Evolutionary conservation across 768 basidiomycete species (phyloP), one percentile per base, ranked within the genome.

Genomic region (Tricholoma matsutake): DNA sequence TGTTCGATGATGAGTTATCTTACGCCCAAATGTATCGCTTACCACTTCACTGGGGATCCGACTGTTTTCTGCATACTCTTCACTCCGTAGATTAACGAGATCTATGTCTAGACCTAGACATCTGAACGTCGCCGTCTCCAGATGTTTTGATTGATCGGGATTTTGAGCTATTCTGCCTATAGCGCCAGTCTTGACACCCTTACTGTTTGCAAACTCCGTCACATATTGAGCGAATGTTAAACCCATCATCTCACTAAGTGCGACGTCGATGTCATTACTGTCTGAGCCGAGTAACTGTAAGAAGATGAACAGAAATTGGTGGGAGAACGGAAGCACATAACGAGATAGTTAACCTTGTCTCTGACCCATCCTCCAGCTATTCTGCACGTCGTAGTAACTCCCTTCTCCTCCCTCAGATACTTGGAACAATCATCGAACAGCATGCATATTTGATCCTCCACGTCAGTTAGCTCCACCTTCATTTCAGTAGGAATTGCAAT

Each of bases 361-460:
- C 97, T 81, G 49, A 98, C 97, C 97, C 97, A 99, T 18, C 97
- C 97, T 16, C 97, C 97, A 10, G 95, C 97, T 52, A 99, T 92
- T 65, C 97, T 83, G 71, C 96, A 96, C 1, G 84, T 81, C 0
- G 86, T 87, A 4, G 74, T 72, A 20, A 86, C 78, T 9, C 79
- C 81, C 55, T 84, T 79, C 34, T 82, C 78, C 59, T 77, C 71
- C 59, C 79, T 81, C 65, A 89, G 75, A 64, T 83, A 75, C 13
- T 71, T 74, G 6, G 88, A 84, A 70, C 91, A 97, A 60, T 88
- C 86, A 69, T 96, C 87, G 57, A 98, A 81, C n/a, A 96, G 79
- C 2, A 76, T 70, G 73, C 92, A 94, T 45, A 98, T 79, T 31
- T 76, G 75, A 58, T 81, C 76, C 75, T 98, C 96, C 2, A 78